Evolutionary conservation across 2,329 filamentous ascomycete species (phyloP).

Genomic region (Reticulascus tulasneorum): DNA sequence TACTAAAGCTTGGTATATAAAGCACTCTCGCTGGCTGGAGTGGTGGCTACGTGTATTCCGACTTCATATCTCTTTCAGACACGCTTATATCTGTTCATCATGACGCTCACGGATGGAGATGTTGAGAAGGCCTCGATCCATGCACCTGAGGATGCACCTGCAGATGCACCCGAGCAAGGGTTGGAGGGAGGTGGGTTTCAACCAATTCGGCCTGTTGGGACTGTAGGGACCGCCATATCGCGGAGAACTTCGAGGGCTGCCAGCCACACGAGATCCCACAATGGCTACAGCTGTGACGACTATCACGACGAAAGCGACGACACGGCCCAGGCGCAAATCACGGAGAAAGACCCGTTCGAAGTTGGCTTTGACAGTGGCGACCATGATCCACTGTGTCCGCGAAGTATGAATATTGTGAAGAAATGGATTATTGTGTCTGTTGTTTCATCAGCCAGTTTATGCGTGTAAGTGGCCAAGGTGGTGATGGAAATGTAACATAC

Average conservation of each 20-base stretch:
- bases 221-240: too few species aligned
- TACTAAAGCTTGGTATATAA: too few species aligned
- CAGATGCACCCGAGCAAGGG: too few species aligned
- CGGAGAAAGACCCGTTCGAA: conserved; percentile 51
- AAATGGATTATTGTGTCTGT: conserved; percentile 81
- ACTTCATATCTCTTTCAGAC: too few species aligned
- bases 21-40: too few species aligned
- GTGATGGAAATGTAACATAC: neutral
- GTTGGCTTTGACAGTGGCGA: conserved; percentile 73
- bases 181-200: too few species aligned
- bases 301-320: conserved; percentile 13
- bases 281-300: conserved; percentile 40
- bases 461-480: conserved; percentile 62
- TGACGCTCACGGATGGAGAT: too few species aligned
- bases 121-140: too few species aligned
- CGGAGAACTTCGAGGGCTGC: conserved; percentile 21
- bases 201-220: too few species aligned
- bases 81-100: too few species aligned
- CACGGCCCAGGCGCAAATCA: conserved; percentile 5
- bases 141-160: too few species aligned
- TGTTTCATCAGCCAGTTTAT: conserved; percentile 69
- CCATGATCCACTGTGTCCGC: conserved; percentile 69
- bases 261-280: conserved; percentile 33
- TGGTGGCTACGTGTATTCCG: too few species aligned
- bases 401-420: conserved; percentile 58